Percentiles rank a stretch among this genome's conserved stretches.
These are phyloP conservation scores for Aureobasidium pullulans DNA, from an alignment of 2,329 filamentous ascomycete genomes.

Conservation along the genomic window DNA sequence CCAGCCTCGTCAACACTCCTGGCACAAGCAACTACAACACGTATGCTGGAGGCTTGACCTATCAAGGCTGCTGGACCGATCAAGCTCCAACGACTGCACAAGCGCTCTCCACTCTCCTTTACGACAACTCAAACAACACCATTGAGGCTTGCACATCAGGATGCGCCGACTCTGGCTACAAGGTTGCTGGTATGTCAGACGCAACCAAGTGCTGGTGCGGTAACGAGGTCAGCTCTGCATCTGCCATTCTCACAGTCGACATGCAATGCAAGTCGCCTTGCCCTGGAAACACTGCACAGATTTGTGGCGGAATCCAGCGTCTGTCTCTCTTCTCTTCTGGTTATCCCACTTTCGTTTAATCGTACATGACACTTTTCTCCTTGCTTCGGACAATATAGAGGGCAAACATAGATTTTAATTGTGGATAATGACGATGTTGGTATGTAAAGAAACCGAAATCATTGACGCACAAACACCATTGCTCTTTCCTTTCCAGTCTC, in stretches of 20 bases:
- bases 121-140: slow-evolving; percentile 23
- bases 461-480: no score
- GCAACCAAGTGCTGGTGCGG: slow-evolving; percentile 12
- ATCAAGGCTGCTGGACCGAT: slow-evolving; percentile 31
- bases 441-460: no score
- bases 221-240: slow-evolving; percentile 7
- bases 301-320: slow-evolving; percentile 26
- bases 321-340: slow-evolving; percentile 27
- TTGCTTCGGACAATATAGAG: no score
- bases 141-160: slow-evolving; percentile 26
- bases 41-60: slow-evolving; percentile 30
- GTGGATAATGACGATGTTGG: no score
- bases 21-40: slow-evolving; percentile 21
- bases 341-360: slow-evolving; percentile 15
- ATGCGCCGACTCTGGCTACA: slow-evolving; percentile 23
- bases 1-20: slow-evolving; percentile 20
- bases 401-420: no score
- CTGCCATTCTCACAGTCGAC: slow-evolving; percentile 23
- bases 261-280: slow-evolving; percentile 25
- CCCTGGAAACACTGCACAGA: slow-evolving; percentile 25
- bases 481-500: no score
- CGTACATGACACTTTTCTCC: not conserved
- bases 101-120: slow-evolving; percentile 22
- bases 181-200: slow-evolving; percentile 11
- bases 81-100: slow-evolving; percentile 16